Conservation (phyloP, 164 flowering plant genomes). For the Litsea cubeba region DNA sequence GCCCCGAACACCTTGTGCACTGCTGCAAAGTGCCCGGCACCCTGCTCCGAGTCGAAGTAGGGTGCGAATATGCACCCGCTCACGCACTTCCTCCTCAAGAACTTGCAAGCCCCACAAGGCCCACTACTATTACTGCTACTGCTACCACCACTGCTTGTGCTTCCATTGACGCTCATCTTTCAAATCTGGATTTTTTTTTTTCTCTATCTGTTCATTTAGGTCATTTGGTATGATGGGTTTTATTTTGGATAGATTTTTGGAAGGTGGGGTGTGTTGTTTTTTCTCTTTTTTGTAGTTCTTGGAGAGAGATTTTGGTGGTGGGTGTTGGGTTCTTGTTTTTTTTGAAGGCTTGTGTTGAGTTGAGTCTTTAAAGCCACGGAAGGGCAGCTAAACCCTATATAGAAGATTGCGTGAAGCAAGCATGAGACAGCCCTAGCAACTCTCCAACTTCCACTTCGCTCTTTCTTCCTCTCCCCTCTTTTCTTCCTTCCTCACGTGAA, state of each 20-base stretch:
- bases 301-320: background rate
- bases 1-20: conserved; percentile 98
- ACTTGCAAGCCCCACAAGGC: conserved; percentile 98
- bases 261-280: no score
- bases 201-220: no score
- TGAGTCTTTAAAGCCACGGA: conserved; percentile 74
- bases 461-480: conserved; percentile 6
- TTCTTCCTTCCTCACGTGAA: background rate
- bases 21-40: conserved; percentile 91
- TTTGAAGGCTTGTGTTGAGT: conserved; percentile 1
- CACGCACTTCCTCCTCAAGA: conserved; percentile 82
- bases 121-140: conserved; percentile 28
- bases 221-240: no score
- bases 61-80: conserved; percentile 89
- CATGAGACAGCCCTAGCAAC: conserved; percentile 42
- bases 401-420: conserved; percentile 99
- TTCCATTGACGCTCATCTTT: conserved; percentile 11
- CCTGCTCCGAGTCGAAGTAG: conserved; percentile 92
- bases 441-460: conserved; percentile 17
- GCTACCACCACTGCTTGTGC: conserved; percentile 12
- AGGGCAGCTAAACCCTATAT: conserved; percentile 35
- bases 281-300: no score
- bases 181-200: no score
- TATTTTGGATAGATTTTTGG: no score
- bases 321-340: background rate